phyloP scores from a whole-genome alignment of 148 eudicot species.

The Chenopodium berlandieri region DNA sequence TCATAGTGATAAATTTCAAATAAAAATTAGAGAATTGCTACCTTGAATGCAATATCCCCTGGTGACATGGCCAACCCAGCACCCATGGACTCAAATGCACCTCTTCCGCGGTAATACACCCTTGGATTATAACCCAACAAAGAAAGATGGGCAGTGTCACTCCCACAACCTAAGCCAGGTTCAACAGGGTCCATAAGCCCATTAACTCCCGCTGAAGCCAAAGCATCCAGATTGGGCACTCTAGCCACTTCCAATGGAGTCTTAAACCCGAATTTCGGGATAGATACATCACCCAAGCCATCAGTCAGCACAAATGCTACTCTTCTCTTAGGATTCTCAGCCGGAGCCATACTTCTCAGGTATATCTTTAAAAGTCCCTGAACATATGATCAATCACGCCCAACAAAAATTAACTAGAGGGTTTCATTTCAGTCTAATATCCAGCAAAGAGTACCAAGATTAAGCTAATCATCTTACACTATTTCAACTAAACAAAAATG shows the following conservation, averaged over 20 bases:
- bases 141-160: slow-evolving; percentile 98
- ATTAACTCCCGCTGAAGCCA: slow-evolving; percentile 93
- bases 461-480: neutral
- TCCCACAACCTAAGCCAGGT: slow-evolving; percentile 94
- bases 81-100: slow-evolving; percentile 99
- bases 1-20: too few relatives aligned
- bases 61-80: slow-evolving; percentile 99
- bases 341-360: slow-evolving; percentile 47
- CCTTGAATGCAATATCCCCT: slow-evolving; percentile 98
- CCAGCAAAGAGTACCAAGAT: neutral
- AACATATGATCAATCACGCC: neutral
- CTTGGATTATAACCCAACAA: slow-evolving; percentile 91
- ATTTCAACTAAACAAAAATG: neutral
- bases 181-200: slow-evolving; percentile 99
- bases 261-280: slow-evolving; percentile 72
- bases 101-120: slow-evolving; percentile 93
- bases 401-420: neutral
- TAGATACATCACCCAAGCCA: slow-evolving; percentile 90
- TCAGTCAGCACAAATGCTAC: slow-evolving; percentile 87
- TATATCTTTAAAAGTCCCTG: neutral
- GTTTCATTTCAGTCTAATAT: neutral
- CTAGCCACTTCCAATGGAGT: slow-evolving; percentile 71
- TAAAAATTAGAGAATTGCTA: neutral
- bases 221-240: slow-evolving; percentile 75
- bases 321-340: slow-evolving; percentile 59